Evolutionary conservation across 441 rosid species (phyloP), one percentile per base, ranked within the genome.

Genomic region (Rhodomyrtus psidioides): DNA sequence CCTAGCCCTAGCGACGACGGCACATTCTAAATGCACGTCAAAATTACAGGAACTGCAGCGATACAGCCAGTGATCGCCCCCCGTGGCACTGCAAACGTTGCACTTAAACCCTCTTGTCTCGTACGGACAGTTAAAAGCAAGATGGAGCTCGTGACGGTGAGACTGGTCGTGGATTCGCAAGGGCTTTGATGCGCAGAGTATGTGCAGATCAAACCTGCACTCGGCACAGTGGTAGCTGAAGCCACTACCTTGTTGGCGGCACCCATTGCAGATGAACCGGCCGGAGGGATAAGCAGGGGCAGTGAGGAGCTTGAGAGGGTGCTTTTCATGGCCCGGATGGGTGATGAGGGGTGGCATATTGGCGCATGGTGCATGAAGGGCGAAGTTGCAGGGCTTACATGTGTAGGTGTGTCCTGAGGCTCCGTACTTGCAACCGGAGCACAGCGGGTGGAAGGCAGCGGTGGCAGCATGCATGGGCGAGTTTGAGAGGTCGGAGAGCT

Each of bases 161-260:
- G 83, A 84, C 53, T 49, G 62, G 39, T 74, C 39, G 24, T 2
- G 24, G 62, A 26, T 81, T 55, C 12, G n/a, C 62, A 34, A 28
- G 60, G 83, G 86, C 53, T 53, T 74, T 6, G 82, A 28, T 15
- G 83, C 86, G 44, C 86, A 74, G 59, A 39, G 39, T 5, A 74
- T n/a, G 86, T 55, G 86, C 83, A 84, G 86, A 30, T 84, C 83
- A 5, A 74, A 84, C 70, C 57, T 55, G 65, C 83, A 34, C 28
- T 55, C 27, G 42, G 55, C 0, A 53, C 83, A 55, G 53, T 28
- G 86, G 27, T 65, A 84, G 82, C 82, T 34, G 83, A 74, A 84
- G 54, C 86, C 83, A n/a, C 27, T 24, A 24, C 86, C 86, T 12
- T 39, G 83, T 53, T 24, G 39, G 65, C 55, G 55, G 23, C 55